Conservation (phyloP, 306 rosid genomes). For the Fagus sylvatica region DNA sequence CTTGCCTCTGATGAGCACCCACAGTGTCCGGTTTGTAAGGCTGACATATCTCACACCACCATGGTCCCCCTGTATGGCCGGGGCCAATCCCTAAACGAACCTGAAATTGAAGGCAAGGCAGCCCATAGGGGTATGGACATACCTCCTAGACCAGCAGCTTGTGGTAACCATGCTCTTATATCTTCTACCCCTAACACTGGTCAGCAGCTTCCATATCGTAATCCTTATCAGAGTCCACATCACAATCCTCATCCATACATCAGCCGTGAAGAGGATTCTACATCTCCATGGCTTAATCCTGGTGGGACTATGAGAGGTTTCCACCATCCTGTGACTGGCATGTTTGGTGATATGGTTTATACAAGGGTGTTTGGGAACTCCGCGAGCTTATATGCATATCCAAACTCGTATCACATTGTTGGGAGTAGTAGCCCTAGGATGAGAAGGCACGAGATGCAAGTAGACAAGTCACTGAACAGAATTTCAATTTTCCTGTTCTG, state of each 20-base stretch:
- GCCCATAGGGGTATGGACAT: conserved; percentile 31
- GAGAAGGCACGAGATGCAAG: conserved; percentile 88
- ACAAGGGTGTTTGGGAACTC: conserved; percentile 70
- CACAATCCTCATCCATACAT: conserved; percentile 32
- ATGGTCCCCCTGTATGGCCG: conserved; percentile 88
- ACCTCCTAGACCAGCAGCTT: conserved; percentile 89
- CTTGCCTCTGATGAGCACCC: conserved; percentile 74
- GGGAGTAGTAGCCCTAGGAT: conserved; percentile 54
- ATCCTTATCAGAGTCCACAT: conserved; percentile 66
- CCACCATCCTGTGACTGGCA: conserved; percentile 56
- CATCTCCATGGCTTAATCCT: conserved; percentile 48
- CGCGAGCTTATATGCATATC: conserved; percentile 44
- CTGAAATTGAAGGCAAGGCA: conserved; percentile 35
- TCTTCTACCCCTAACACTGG: conserved; percentile 37
- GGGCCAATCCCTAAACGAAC: conserved; percentile 45
- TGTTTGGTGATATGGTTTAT: conserved; percentile 78
- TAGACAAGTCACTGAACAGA: conserved; percentile 75
- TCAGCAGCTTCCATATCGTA: conserved; percentile 71
- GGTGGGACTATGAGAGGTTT: conserved; percentile 44
- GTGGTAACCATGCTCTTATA: conserved; percentile 37
- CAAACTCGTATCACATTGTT: conserved; percentile 50
- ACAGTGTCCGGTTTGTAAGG: conserved; percentile 95
- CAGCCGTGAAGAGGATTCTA: conserved; percentile 43
- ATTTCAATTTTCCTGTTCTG: conserved; percentile 80
- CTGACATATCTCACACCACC: conserved; percentile 67